A percentile compares a stretch with the other conserved stretches of the same genome.
phyloP scores from a whole-genome alignment of 495 filamentous ascomycete species.

The Tricharina praecox region DNA sequence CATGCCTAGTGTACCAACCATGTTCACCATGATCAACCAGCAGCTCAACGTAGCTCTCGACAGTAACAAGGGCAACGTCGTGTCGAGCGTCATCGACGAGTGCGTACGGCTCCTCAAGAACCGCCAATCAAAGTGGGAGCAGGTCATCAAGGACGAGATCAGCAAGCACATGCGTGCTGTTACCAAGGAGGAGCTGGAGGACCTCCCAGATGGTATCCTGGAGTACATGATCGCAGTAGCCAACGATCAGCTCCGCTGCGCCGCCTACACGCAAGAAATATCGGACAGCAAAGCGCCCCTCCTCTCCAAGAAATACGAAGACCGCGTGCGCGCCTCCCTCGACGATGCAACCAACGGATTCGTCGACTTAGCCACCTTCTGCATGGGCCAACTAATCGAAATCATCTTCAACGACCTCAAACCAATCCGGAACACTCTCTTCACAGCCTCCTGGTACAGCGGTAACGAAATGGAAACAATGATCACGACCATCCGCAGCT shows the following conservation, averaged over 20 bases:
- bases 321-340: constrained; percentile 40
- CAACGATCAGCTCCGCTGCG: constrained; percentile 91
- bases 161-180: constrained; percentile 45
- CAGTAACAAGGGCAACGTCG: constrained; percentile 67
- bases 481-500: constrained; percentile 83
- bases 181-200: constrained; percentile 35
- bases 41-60: constrained; percentile 66
- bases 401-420: constrained; percentile 79
- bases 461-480: constrained; percentile 73
- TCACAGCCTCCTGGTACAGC: constrained; percentile 75
- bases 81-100: constrained; percentile 82
- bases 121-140: constrained; percentile 70
- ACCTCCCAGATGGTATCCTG: constrained; percentile 29
- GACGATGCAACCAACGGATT: constrained; percentile 72
- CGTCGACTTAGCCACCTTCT: constrained; percentile 81
- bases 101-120: constrained; percentile 73
- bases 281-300: constrained; percentile 67
- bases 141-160: constrained; percentile 73
- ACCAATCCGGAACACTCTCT: constrained; percentile 67
- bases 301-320: constrained; percentile 65
- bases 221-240: constrained; percentile 95
- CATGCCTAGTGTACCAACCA: constrained; percentile 32
- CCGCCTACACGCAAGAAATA: constrained; percentile 35
- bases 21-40: constrained; percentile 95
- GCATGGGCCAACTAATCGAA: constrained; percentile 63